These are phyloP conservation scores for Aspergillus quadricinctus DNA, from an alignment of 2,329 filamentous ascomycete species.

Conservation along the genomic window DNA sequence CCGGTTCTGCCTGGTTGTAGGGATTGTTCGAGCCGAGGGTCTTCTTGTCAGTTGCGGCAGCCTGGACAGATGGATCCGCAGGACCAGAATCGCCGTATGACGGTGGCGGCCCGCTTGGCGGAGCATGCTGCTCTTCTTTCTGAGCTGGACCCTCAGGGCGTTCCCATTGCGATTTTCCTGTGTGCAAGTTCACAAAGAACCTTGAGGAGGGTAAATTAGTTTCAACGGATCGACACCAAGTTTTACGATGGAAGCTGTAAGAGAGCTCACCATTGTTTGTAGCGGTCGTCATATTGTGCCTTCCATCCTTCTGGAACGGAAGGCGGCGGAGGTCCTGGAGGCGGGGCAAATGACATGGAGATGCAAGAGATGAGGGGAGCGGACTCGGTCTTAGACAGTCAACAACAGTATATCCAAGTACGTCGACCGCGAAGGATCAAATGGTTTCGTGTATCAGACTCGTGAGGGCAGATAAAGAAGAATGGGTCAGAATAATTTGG, in stretches of 20 bases:
- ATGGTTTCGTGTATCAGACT: neutral
- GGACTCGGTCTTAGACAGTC: neutral
- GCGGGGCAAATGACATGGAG: slow-evolving; percentile 38
- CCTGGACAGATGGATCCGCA: slow-evolving; percentile 37
- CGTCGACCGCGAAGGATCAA: neutral
- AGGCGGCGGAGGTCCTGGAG: slow-evolving; percentile 53
- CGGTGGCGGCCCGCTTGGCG: slow-evolving; percentile 43
- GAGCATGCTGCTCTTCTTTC: slow-evolving; percentile 29
- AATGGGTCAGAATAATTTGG: neutral
- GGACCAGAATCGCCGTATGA: slow-evolving; percentile 57
- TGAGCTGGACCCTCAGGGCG: slow-evolving; percentile 67
- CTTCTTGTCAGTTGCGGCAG: slow-evolving; percentile 40
- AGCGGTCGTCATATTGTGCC: slow-evolving; percentile 79
- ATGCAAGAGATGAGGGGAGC: neutral
- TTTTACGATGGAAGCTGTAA: neutral
- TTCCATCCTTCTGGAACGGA: slow-evolving; percentile 75
- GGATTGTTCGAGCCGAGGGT: slow-evolving; percentile 65
- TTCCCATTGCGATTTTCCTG: slow-evolving; percentile 88
- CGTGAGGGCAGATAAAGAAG: neutral
- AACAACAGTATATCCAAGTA: neutral
- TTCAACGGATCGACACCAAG: neutral
- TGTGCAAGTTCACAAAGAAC: slow-evolving; percentile 89
- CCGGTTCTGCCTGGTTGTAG: slow-evolving; percentile 45
- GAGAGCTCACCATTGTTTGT: slow-evolving; percentile 68
- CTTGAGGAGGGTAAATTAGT: slow-evolving; percentile 39